Conservation (phyloP, 495 filamentous ascomycete genomes). For the Glarea lozoyensis region DNA sequence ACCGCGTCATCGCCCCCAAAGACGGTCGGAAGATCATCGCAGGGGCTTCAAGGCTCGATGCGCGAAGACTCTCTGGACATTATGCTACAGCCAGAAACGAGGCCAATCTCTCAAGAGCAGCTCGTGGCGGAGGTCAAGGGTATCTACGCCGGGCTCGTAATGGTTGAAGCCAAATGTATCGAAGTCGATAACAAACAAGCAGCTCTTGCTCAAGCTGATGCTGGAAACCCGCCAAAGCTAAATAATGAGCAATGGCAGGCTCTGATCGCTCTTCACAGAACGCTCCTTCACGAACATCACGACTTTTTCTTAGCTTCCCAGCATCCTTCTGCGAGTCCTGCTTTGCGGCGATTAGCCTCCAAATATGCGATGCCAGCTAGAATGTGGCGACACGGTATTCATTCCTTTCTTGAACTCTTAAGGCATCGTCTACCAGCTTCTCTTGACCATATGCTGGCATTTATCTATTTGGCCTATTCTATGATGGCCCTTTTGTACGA, state of each 20-base stretch:
- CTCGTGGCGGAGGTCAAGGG: constrained; percentile 58
- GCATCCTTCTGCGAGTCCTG: constrained; percentile 51
- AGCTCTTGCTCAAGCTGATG: constrained; percentile 23
- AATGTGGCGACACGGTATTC: constrained; percentile 53
- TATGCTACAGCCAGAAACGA: constrained; percentile 45
- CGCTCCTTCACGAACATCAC: constrained; percentile 66
- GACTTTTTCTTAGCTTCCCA: constrained; percentile 66
- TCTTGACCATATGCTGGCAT: constrained; percentile 72
- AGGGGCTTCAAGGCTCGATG: constrained; percentile 6
- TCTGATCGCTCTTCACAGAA: constrained; percentile 61
- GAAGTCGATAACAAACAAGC: constrained; percentile 49
- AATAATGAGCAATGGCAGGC: constrained; percentile 60
- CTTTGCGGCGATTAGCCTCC: constrained; percentile 3
- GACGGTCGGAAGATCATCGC: neutral
- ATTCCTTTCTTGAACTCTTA: constrained; percentile 65
- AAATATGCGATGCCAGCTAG: constrained; percentile 18
- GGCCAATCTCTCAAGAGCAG: constrained; percentile 64
- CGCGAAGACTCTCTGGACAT: constrained; percentile 14
- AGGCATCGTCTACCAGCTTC: constrained; percentile 58
- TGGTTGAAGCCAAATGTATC: constrained; percentile 73
- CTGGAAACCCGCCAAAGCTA: constrained; percentile 27
- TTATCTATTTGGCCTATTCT: constrained; percentile 72
- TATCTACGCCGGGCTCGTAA: constrained; percentile 67
- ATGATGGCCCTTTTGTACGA: constrained; percentile 74
- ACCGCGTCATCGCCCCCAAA: neutral